Conservation (phyloP, 2,329 filamentous ascomycete species). For the Diaporthe aspalathi region DNA sequence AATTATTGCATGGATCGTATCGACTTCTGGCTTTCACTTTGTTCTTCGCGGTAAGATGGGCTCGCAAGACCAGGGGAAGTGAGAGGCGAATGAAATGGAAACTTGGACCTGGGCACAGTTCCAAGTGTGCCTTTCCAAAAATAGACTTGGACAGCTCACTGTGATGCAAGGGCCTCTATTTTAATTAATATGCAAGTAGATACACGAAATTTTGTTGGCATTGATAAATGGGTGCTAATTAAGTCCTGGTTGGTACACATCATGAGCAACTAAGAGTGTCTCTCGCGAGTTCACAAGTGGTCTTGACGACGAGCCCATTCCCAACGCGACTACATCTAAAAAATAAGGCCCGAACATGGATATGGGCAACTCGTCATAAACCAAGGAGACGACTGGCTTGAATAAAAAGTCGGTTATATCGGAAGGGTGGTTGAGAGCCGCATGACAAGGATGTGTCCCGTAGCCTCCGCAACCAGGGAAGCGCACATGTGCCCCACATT, state of each 20-base stretch:
- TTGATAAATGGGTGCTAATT: not conserved
- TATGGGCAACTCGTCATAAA: too few species aligned
- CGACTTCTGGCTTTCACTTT: not conserved
- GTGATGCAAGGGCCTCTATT: not conserved
- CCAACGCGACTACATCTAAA: too few species aligned
- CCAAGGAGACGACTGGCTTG: not conserved
- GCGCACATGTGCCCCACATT: slow-evolving; percentile 3
- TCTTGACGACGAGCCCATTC: not conserved
- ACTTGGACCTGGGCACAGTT: not conserved
- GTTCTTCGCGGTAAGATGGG: not conserved
- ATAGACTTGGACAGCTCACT: not conserved
- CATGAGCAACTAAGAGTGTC: not conserved
- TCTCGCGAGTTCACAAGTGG: not conserved
- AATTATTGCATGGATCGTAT: not conserved
- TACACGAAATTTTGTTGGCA: not conserved
- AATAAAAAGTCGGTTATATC: not conserved
- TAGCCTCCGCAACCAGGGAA: slow-evolving; percentile 25
- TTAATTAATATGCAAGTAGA: not conserved
- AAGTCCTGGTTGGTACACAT: not conserved
- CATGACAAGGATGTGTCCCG: slow-evolving; percentile 6
- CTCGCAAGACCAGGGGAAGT: not conserved
- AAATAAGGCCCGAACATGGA: too few species aligned
- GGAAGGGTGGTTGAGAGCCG: slow-evolving; percentile 1
- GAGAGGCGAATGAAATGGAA: not conserved
- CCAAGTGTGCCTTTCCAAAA: not conserved